These are phyloP conservation scores for Yarrowia osloensis DNA, from an alignment of 805 yeast genomes.

Conservation along the genomic window DNA sequence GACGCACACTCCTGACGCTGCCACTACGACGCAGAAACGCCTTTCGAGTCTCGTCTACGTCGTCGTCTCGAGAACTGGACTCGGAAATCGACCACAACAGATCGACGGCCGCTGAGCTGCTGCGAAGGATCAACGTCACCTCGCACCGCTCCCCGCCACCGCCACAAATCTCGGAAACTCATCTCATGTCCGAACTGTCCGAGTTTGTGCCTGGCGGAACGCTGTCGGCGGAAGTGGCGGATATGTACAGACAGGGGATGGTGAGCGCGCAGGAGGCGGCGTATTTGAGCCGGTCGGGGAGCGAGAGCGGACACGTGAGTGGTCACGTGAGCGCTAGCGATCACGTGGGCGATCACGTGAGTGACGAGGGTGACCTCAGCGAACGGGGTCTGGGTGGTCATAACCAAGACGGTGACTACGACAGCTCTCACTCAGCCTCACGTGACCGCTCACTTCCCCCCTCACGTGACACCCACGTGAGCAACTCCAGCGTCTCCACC, in stretches of 20 bases:
- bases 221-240: neutral
- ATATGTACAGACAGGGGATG: slow-evolving; percentile 7
- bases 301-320: neutral
- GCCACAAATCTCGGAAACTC: neutral
- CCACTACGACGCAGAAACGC: slow-evolving; percentile 7
- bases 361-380: too few species aligned
- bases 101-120: neutral
- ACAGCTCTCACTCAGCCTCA: too few species aligned
- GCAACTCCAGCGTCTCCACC: neutral
- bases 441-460: too few species aligned
- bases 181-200: slow-evolving; percentile 6
- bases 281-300: neutral
- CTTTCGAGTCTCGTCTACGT: neutral
- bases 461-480: too few species aligned
- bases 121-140: neutral
- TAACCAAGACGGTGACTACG: too few species aligned
- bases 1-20: slow-evolving; percentile 5
- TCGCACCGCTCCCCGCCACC: slow-evolving; percentile 4
- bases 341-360: neutral
- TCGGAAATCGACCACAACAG: neutral
- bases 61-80: neutral
- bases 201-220: slow-evolving; percentile 6
- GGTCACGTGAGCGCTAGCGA: neutral
- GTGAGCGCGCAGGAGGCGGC: slow-evolving; percentile 14
- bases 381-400: too few species aligned